These are phyloP conservation scores for Termitomyces titanicus DNA, from an alignment of 768 basidiomycete genomes.

Conservation along the genomic window DNA sequence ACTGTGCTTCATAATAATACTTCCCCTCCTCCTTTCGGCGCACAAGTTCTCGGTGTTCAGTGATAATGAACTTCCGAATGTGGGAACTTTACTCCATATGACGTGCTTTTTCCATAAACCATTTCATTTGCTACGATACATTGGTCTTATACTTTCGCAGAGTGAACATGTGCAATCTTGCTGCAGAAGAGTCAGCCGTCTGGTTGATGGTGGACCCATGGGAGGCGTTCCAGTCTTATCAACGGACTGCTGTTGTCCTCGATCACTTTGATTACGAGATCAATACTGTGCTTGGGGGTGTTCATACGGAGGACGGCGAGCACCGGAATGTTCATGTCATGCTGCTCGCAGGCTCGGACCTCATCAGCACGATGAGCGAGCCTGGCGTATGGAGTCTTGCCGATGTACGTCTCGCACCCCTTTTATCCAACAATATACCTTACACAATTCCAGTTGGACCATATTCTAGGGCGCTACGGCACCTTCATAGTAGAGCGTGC, in stretches of 20 bases:
- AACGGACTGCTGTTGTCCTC: slow-evolving; percentile 93
- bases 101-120: slow-evolving; percentile 13
- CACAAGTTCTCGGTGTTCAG: not conserved
- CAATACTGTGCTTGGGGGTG: slow-evolving; percentile 81
- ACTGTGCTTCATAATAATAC: not conserved
- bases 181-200: slow-evolving; percentile 83
- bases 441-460: slow-evolving; percentile 65
- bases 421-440: slow-evolving; percentile 8
- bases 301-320: slow-evolving; percentile 70
- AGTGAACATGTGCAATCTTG: slow-evolving; percentile 85
- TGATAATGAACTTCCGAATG: slow-evolving; percentile 11
- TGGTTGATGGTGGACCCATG: slow-evolving; percentile 99
- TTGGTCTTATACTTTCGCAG: slow-evolving; percentile 34
- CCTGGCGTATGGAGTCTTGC: slow-evolving; percentile 96
- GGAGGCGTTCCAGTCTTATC: slow-evolving; percentile 95
- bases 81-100: slow-evolving; percentile 12
- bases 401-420: slow-evolving; percentile 60
- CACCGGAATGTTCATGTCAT: slow-evolving; percentile 77
- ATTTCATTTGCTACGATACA: not conserved
- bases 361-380: slow-evolving; percentile 97
- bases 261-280: slow-evolving; percentile 97
- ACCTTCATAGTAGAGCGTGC: slow-evolving; percentile 94
- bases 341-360: slow-evolving; percentile 96
- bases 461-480: slow-evolving; percentile 94
- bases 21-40: not conserved